These are phyloP conservation scores for Chaetomiaceae sp. DNA, from an alignment of 2,329 filamentous ascomycete genomes.

Conservation along the genomic window DNA sequence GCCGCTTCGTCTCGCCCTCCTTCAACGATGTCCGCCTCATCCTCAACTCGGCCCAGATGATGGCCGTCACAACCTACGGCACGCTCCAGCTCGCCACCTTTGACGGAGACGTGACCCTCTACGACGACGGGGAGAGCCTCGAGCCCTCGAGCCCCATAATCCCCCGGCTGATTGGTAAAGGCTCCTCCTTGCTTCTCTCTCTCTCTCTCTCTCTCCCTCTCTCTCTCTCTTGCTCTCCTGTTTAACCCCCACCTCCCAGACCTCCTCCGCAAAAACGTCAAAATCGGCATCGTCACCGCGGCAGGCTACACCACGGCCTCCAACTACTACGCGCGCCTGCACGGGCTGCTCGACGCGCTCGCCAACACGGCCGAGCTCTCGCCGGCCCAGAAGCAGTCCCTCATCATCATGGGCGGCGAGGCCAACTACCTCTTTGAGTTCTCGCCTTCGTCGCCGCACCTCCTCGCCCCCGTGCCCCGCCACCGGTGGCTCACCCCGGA, in stretches of 20 bases:
- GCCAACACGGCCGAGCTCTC: conserved; percentile 56
- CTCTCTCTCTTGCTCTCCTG: not conserved
- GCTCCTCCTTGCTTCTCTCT: conserved; percentile 25
- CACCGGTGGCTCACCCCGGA: conserved; percentile 70
- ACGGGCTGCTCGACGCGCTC: conserved; percentile 81
- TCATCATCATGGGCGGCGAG: conserved; percentile 93
- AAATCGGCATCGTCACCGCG: conserved; percentile 92
- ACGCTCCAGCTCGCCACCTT: conserved; percentile 85
- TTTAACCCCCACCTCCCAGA: conserved; percentile 37
- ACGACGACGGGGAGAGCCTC: conserved; percentile 81
- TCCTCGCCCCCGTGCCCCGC: conserved; percentile 64
- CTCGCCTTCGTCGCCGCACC: conserved; percentile 57
- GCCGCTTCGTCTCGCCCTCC: conserved; percentile 89
- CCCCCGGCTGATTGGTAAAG: conserved; percentile 46
- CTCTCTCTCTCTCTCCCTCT: conserved; percentile 25
- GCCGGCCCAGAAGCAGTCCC: conserved; percentile 64
- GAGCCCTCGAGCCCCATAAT: conserved; percentile 75
- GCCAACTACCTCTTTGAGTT: conserved; percentile 93
- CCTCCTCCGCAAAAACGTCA: conserved; percentile 72
- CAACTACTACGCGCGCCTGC: conserved; percentile 80
- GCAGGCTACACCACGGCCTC: conserved; percentile 88
- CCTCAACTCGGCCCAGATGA: conserved; percentile 89
- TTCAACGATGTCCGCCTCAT: conserved; percentile 96
- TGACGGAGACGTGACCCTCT: conserved; percentile 95
- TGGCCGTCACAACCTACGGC: conserved; percentile 75